Evolutionary conservation across 1,284 basidiomycete genomes (phyloP).

Genomic region (Moesziomyces globuligerus): DNA sequence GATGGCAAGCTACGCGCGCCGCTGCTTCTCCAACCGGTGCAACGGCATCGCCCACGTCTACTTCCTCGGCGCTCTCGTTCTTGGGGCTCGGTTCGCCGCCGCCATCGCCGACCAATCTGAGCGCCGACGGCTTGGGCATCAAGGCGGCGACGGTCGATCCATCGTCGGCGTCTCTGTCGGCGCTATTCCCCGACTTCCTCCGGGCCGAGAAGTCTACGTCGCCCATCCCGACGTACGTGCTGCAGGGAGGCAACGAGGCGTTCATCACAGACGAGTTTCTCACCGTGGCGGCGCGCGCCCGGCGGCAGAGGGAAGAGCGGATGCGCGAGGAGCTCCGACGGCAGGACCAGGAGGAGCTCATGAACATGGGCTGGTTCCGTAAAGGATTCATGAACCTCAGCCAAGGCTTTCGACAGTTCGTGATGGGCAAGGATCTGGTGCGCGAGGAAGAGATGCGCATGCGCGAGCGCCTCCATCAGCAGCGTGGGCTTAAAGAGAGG

Average conservation of each 20-base stretch:
- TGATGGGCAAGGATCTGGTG: conserved; percentile 34
- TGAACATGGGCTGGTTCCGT: conserved; percentile 49
- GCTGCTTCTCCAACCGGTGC: conserved; percentile 18
- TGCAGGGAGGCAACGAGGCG: conserved; percentile 10
- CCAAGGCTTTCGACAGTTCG: conserved; percentile 30
- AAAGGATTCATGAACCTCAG: conserved; percentile 40
- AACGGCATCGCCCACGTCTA: not conserved
- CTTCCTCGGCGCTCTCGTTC: not conserved
- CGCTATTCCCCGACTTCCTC: conserved; percentile 32
- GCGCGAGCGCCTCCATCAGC: conserved; percentile 10
- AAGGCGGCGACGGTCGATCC: conserved; percentile 21
- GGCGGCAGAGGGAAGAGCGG: conserved; percentile 30
- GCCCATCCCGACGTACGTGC: conserved; percentile 11
- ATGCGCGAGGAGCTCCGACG: conserved; percentile 24
- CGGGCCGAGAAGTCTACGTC: conserved; percentile 6
- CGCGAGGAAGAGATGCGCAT: conserved; percentile 22
- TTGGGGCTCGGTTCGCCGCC: not conserved
- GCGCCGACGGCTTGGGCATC: conserved; percentile 24
- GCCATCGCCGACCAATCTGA: conserved; percentile 10
- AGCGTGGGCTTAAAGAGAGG: conserved; percentile 23
- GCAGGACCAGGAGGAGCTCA: conserved; percentile 33
- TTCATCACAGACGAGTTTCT: conserved; percentile 48
- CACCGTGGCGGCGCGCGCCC: conserved; percentile 37
- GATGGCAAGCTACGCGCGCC: conserved; percentile 21
- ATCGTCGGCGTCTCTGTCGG: conserved; percentile 14